phyloP scores from a whole-genome alignment of 352 stramenopile species.

The Aphanomyces cochlioides region DNA sequence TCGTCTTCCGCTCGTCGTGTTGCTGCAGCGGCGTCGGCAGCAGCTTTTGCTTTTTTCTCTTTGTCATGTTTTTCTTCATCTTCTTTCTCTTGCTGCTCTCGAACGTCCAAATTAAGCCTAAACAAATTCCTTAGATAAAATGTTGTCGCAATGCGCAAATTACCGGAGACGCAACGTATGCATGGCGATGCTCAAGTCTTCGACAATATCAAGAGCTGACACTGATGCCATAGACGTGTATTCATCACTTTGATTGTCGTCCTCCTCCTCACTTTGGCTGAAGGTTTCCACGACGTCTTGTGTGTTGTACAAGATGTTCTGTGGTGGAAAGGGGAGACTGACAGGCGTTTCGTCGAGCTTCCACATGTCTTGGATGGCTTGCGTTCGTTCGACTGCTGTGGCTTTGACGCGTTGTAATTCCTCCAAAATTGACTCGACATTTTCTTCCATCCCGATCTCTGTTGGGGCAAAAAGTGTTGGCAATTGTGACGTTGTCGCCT shows the following conservation, averaged over 20 bases:
- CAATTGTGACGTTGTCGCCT: too few relatives aligned
- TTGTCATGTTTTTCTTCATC: not conserved
- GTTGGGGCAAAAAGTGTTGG: conserved; percentile 1
- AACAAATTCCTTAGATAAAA: not conserved
- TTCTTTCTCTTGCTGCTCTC: conserved; percentile 17
- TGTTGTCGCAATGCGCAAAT: not conserved
- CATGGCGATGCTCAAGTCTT: conserved; percentile 29
- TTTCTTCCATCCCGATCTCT: too few relatives aligned
- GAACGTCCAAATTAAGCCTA: conserved; percentile 22
- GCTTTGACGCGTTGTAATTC: conserved; percentile 14
- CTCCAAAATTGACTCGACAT: not conserved
- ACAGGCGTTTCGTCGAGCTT: not conserved
- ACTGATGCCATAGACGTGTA: not conserved
- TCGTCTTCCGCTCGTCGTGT: conserved; percentile 14
- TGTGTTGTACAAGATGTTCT: not conserved
- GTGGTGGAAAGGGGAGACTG: not conserved
- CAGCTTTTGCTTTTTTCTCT: conserved; percentile 11
- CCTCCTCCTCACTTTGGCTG: not conserved
- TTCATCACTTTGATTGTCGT: not conserved
- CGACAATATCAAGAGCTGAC: conserved; percentile 18
- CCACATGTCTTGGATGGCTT: conserved; percentile 11
- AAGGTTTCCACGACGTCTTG: not conserved
- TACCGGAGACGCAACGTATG: conserved; percentile 27
- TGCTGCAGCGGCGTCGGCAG: not conserved
- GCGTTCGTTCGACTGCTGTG: not conserved